Conservation (phyloP, 495 filamentous ascomycete species). For the Penicillium psychrofluorescens region DNA sequence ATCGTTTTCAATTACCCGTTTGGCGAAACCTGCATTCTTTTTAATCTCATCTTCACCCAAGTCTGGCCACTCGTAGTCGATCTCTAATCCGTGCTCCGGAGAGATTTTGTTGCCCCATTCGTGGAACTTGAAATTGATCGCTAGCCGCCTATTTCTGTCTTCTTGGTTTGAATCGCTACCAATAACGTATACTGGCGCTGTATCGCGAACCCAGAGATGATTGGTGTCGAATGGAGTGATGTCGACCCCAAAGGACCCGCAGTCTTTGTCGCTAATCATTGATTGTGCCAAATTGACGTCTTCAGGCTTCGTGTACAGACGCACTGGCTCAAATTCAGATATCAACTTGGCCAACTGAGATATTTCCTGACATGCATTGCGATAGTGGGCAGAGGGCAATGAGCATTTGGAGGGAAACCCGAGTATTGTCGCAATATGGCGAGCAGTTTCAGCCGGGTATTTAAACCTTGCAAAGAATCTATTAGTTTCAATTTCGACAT, state of each 20-base stretch:
- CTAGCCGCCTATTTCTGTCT: background rate
- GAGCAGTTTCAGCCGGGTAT: background rate
- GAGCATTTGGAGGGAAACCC: background rate
- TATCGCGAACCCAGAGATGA: slow-evolving; percentile 17
- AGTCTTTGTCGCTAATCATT: background rate
- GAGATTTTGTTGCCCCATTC: slow-evolving; percentile 14
- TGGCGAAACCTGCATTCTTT: slow-evolving; percentile 10
- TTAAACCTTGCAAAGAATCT: no score
- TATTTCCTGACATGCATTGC: background rate
- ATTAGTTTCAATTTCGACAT: no score
- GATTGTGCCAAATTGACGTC: background rate
- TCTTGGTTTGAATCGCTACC: background rate
- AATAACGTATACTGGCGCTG: slow-evolving; percentile 14
- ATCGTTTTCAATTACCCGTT: slow-evolving; percentile 5
- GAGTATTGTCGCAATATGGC: background rate
- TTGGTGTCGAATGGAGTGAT: slow-evolving; percentile 11
- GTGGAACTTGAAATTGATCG: slow-evolving; percentile 14
- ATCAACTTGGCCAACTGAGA: background rate
- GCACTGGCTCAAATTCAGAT: background rate
- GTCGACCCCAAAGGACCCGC: background rate
- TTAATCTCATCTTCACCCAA: slow-evolving; percentile 2
- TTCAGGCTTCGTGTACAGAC: background rate
- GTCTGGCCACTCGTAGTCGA: slow-evolving; percentile 5
- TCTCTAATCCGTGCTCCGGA: background rate
- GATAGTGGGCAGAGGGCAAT: background rate